Evolutionary conservation across 768 basidiomycete genomes (phyloP).

Genomic region (Filobasidium floriforme): DNA sequence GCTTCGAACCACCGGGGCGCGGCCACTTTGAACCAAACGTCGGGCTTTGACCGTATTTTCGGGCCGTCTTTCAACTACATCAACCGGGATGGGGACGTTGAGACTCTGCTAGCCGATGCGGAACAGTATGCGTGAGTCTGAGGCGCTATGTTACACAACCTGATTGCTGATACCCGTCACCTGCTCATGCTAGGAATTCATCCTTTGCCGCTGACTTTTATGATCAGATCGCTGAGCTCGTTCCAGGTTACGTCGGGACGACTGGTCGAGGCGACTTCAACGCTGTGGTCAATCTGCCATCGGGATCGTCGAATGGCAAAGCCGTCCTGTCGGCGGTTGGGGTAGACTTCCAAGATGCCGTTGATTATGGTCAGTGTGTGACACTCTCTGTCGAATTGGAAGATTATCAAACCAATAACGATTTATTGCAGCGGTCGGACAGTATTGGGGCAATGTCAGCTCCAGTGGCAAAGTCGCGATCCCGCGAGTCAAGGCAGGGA

Average conservation of each 20-base stretch:
- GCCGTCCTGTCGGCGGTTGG: conserved; percentile 27
- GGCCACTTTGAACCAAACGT: conserved; percentile 24
- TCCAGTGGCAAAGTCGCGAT: conserved; percentile 23
- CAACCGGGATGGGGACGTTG: conserved; percentile 20
- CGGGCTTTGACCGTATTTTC: conserved; percentile 32
- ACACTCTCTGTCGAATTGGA: not conserved
- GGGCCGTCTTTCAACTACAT: conserved; percentile 29
- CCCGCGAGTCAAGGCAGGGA: conserved; percentile 29
- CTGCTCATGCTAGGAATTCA: conserved; percentile 7
- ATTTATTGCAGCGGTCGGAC: conserved; percentile 2
- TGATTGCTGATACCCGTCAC: no score
- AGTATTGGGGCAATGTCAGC: conserved; percentile 32
- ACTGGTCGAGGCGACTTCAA: conserved; percentile 21
- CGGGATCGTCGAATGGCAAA: conserved; percentile 21
- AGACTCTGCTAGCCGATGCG: conserved; percentile 12
- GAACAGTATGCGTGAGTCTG: conserved; percentile 4
- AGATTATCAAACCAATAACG: not conserved
- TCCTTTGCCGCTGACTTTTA: conserved; percentile 28
- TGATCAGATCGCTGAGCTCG: conserved; percentile 25
- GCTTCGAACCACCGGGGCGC: conserved; percentile 30
- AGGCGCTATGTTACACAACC: no score
- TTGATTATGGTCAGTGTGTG: not conserved
- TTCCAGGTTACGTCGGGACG: conserved; percentile 24
- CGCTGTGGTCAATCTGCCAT: conserved; percentile 24
- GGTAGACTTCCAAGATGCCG: conserved; percentile 29